A percentile compares a stretch with the other conserved stretches of the same genome.
These are phyloP conservation scores for Alternaria dauci DNA, from an alignment of 2,329 filamentous ascomycete genomes.

Conservation along the genomic window DNA sequence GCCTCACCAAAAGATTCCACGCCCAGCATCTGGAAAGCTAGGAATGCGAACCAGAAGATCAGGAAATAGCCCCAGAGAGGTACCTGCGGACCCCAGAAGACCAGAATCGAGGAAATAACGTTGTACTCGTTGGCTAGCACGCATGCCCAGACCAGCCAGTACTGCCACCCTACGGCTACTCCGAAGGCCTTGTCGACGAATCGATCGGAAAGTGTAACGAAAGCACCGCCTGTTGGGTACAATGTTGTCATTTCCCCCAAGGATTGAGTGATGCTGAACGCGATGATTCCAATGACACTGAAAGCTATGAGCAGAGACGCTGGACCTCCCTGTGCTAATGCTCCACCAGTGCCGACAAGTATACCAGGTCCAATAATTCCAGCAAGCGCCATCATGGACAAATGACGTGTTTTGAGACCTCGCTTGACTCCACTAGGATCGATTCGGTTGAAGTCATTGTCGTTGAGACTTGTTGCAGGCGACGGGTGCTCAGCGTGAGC, in stretches of 20 bases:
- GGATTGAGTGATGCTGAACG: conserved; percentile 73
- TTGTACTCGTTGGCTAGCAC: conserved; percentile 77
- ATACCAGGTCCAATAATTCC: conserved; percentile 73
- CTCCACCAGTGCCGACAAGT: conserved; percentile 75
- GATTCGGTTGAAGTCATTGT: conserved; percentile 47
- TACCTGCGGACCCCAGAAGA: conserved; percentile 68
- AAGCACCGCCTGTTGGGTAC: conserved; percentile 75
- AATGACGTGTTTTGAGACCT: conserved; percentile 72
- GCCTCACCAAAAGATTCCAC: conserved; percentile 54
- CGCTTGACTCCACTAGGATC: conserved; percentile 73
- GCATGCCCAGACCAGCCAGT: conserved; percentile 67
- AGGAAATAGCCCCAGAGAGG: conserved; percentile 54
- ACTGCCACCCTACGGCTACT: conserved; percentile 45
- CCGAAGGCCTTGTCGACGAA: conserved; percentile 55
- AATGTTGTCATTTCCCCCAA: conserved; percentile 78
- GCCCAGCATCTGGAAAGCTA: conserved; percentile 52
- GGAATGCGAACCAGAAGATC: conserved; percentile 53
- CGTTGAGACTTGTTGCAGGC: conserved; percentile 29
- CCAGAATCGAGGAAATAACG: conserved; percentile 70
- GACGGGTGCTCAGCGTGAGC: conserved; percentile 23
- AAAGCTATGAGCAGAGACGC: conserved; percentile 78
- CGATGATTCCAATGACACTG: conserved; percentile 75
- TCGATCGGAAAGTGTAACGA: conserved; percentile 73
- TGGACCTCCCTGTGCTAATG: conserved; percentile 73
- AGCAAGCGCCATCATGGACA: conserved; percentile 64